Evolutionary conservation across 169 alveolate species (phyloP).

Genomic region (Plasmodium reichenowi): DNA sequence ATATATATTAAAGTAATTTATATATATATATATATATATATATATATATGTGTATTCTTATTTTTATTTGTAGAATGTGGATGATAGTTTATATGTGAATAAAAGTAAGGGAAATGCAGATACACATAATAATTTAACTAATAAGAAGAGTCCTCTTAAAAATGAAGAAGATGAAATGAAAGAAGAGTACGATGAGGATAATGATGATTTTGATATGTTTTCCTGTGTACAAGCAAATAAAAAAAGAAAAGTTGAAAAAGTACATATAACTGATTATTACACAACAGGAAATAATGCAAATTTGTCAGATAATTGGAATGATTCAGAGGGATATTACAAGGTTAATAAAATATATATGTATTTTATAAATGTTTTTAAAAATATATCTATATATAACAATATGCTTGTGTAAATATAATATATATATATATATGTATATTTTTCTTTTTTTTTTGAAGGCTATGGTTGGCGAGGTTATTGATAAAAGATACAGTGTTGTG

Average conservation of each 20-base stretch:
- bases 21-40: neutral
- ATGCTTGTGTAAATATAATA: too few relatives aligned
- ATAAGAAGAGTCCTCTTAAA: neutral
- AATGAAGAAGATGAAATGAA: neutral
- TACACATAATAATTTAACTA: neutral
- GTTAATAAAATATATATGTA: constrained; percentile 28
- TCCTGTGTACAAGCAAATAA: constrained; percentile 55
- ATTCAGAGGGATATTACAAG: constrained; percentile 88
- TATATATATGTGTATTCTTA: neutral
- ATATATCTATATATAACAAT: neutral
- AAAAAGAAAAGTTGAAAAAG: constrained; percentile 49
- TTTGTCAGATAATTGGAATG: constrained; percentile 87
- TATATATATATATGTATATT: neutral
- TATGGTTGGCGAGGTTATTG: constrained; percentile 91
- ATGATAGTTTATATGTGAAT: constrained; percentile 16
- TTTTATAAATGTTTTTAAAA: too few relatives aligned
- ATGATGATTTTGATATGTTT: constrained; percentile 73
- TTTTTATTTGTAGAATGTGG: constrained; percentile 19
- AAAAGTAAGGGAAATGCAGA: constrained; percentile 17
- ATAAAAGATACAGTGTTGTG: constrained; percentile 88
- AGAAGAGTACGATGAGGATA: constrained; percentile 42
- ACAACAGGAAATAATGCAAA: constrained; percentile 68
- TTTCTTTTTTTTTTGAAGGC: constrained; percentile 78
- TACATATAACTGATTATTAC: constrained; percentile 55
- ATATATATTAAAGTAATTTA: neutral